Conservation (phyloP, 768 basidiomycete species). For the Suillus clintonianus region DNA sequence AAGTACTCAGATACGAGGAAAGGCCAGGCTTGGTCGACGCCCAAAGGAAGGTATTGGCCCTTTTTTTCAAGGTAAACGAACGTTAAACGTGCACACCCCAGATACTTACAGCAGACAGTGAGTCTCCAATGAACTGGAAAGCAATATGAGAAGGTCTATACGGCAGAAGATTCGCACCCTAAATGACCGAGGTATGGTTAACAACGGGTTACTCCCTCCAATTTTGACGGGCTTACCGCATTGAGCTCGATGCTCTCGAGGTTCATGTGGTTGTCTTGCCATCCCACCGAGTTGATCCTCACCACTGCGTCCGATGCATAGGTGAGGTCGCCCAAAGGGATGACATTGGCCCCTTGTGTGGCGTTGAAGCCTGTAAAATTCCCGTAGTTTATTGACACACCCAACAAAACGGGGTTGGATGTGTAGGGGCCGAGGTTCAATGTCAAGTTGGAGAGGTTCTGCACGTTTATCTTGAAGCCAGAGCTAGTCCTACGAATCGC, state of each 20-base stretch:
- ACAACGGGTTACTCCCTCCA: neutral
- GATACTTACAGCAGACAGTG: conserved; percentile 49
- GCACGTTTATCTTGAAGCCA: conserved; percentile 52
- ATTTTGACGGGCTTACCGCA: conserved; percentile 27
- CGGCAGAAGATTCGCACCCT: conserved; percentile 49
- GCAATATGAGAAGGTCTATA: conserved; percentile 46
- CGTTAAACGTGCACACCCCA: neutral
- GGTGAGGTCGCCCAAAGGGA: conserved; percentile 33
- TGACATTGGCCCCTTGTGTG: conserved; percentile 45
- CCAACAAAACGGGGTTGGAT: conserved; percentile 46
- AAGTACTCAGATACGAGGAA: conserved; percentile 52
- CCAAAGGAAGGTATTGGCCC: conserved; percentile 56
- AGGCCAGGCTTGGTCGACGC: conserved; percentile 60
- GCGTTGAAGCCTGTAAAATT: conserved; percentile 49
- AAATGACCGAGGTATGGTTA: neutral
- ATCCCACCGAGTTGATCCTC: conserved; percentile 54
- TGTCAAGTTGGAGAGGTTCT: conserved; percentile 42
- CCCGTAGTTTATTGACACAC: conserved; percentile 50
- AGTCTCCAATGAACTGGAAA: conserved; percentile 63
- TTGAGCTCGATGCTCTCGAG: conserved; percentile 50
- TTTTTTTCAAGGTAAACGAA: conserved; percentile 19
- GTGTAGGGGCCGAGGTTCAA: conserved; percentile 52
- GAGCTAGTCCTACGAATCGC: conserved; percentile 46
- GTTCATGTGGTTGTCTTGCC: conserved; percentile 61
- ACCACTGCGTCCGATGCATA: conserved; percentile 29